Evolutionary conservation across 805 yeast species (phyloP).

Genomic region (Schizosaccharomyces octosporus): DNA sequence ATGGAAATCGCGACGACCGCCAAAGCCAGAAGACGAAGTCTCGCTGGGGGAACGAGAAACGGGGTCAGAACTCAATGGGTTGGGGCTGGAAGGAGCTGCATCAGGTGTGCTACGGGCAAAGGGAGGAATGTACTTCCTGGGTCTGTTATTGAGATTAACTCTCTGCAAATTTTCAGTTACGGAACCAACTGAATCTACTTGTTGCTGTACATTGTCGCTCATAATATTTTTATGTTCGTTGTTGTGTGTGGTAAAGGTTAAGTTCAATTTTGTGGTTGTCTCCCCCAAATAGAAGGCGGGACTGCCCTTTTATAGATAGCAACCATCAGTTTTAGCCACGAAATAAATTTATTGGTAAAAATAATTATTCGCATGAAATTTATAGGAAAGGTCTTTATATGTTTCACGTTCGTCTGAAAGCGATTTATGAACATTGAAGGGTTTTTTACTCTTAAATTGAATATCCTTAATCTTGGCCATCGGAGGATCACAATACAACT

Average conservation of each 20-base stretch:
- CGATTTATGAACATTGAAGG: too few species aligned
- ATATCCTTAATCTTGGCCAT: too few species aligned
- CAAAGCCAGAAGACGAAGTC: background rate
- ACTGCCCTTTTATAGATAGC: background rate
- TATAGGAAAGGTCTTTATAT: too few species aligned
- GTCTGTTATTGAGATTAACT: background rate
- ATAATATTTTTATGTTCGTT: background rate
- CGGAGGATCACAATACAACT: too few species aligned
- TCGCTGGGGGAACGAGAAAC: background rate
- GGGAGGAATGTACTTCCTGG: conserved; percentile 1
- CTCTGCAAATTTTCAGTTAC: background rate
- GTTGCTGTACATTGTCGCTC: conserved; percentile 2
- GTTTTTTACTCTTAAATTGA: too few species aligned
- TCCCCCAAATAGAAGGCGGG: background rate
- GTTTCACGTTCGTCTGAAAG: too few species aligned
- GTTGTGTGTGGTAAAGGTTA: background rate
- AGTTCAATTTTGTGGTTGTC: background rate
- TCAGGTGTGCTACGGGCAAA: conserved; percentile 4
- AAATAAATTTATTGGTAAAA: background rate
- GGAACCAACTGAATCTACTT: conserved; percentile 2
- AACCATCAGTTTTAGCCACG: background rate
- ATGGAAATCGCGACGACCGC: conserved; percentile 4
- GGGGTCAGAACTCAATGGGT: conserved; percentile 1
- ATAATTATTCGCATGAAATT: too few species aligned
- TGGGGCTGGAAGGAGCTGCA: conserved; percentile 5